Percentiles rank a stretch among this genome's conserved stretches.
These are phyloP conservation scores for Exophiala dermatitidis DNA, from an alignment of 2,329 filamentous ascomycete species.

Conservation along the genomic window DNA sequence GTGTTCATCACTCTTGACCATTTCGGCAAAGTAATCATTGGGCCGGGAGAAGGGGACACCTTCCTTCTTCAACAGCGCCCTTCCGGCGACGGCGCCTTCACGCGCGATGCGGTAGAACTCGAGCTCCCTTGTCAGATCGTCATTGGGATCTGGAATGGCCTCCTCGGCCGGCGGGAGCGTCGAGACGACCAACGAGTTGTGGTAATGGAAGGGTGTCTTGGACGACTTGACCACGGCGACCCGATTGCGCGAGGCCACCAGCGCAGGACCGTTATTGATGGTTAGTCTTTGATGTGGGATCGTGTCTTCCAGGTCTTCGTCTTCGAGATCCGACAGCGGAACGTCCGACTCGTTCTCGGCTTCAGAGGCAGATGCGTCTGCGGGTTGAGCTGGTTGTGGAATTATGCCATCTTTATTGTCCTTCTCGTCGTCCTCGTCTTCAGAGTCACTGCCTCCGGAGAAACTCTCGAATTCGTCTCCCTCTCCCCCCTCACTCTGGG, in stretches of 20 bases:
- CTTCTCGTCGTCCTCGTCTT: conserved; percentile 8
- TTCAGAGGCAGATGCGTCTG: conserved; percentile 52
- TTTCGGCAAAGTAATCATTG: conserved; percentile 95
- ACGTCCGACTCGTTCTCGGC: conserved; percentile 79
- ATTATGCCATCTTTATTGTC: conserved; percentile 30
- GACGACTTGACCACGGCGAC: conserved; percentile 48
- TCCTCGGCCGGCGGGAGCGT: conserved; percentile 46
- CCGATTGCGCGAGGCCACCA: conserved; percentile 70
- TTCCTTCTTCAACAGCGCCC: conserved; percentile 70
- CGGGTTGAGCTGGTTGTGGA: conserved; percentile 34
- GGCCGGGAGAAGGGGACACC: conserved; percentile 80
- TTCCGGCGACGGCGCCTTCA: conserved; percentile 66
- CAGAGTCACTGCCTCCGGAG: neutral
- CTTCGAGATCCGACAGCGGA: conserved; percentile 74
- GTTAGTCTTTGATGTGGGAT: conserved; percentile 87
- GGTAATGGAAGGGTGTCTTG: conserved; percentile 69
- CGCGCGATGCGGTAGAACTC: conserved; percentile 89
- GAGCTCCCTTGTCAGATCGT: conserved; percentile 86
- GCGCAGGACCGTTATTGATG: conserved; percentile 92
- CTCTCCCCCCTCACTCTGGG: conserved; percentile 5
- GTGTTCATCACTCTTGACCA: conserved; percentile 97
- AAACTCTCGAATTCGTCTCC: neutral
- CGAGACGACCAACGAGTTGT: conserved; percentile 67
- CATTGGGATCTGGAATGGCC: conserved; percentile 73
- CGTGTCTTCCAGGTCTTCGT: conserved; percentile 77